Evolutionary conservation across 306 rosid genomes (phyloP).

Genomic region (barrel medic (Medicago truncatula)): MtrunA17r5.0-ANR NC_053044.1:15628001-15628500

Average conservation of each 20-base stretch:
- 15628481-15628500: slow-evolving; percentile 60
- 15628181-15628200: slow-evolving; percentile 64
- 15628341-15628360: slow-evolving; percentile 62
- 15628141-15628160: slow-evolving; percentile 62
- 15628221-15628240: slow-evolving; percentile 64
- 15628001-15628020: slow-evolving; percentile 66
- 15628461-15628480: slow-evolving; percentile 50
- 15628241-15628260: slow-evolving; percentile 61
- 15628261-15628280: slow-evolving; percentile 48
- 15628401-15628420: slow-evolving; percentile 61
- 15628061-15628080: slow-evolving; percentile 48
- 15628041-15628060: slow-evolving; percentile 48
- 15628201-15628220: slow-evolving; percentile 69
- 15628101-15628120: slow-evolving; percentile 72
- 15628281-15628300: slow-evolving; percentile 39
- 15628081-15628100: slow-evolving; percentile 59
- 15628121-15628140: slow-evolving; percentile 67
- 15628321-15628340: slow-evolving; percentile 63
- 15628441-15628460: slow-evolving; percentile 58
- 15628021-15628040: slow-evolving; percentile 61
- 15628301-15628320: slow-evolving; percentile 53
- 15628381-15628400: slow-evolving; percentile 88
- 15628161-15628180: slow-evolving; percentile 58
- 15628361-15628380: slow-evolving; percentile 75
- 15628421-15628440: slow-evolving; percentile 57